Evolutionary conservation across 352 stramenopile genomes (phyloP).

Genomic region (Aphanomyces euteiches): DNA sequence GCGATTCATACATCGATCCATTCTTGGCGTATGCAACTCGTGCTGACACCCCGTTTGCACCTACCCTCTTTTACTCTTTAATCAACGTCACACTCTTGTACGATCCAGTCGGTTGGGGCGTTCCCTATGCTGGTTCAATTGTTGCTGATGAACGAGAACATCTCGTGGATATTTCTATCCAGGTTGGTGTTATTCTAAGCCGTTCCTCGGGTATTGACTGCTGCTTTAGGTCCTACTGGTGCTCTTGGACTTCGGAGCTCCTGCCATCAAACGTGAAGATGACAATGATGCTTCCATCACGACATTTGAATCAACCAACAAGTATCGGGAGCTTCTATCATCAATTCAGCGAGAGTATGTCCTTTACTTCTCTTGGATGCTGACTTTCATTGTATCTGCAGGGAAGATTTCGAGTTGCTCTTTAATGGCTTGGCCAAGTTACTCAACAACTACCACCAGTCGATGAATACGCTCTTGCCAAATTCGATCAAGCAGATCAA

Average conservation of each 20-base stretch:
- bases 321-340: constrained; percentile 64
- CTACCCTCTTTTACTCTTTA: constrained; percentile 95
- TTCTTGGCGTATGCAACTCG: constrained; percentile 90
- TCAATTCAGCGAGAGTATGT: constrained; percentile 55
- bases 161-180: constrained; percentile 82
- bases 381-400: neutral
- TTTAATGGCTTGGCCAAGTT: constrained; percentile 93
- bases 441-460: constrained; percentile 95
- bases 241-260: constrained; percentile 91
- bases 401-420: constrained; percentile 88
- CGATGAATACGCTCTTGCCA: constrained; percentile 91
- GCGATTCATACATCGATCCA: constrained; percentile 86
- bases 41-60: constrained; percentile 88
- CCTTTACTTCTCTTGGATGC: neutral
- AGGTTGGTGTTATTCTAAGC: constrained; percentile 8
- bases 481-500: constrained; percentile 93
- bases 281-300: neutral
- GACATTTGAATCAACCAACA: constrained; percentile 38
- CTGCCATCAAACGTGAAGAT: constrained; percentile 30
- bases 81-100: constrained; percentile 94
- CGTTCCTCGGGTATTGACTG: neutral
- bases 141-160: constrained; percentile 83
- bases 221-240: constrained; percentile 90
- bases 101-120: constrained; percentile 87
- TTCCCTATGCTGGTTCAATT: constrained; percentile 89